Evolutionary conservation across 2,329 filamentous ascomycete species (phyloP), one percentile per base, ranked within the genome.

Genomic region (Phialophora chinensis): DNA sequence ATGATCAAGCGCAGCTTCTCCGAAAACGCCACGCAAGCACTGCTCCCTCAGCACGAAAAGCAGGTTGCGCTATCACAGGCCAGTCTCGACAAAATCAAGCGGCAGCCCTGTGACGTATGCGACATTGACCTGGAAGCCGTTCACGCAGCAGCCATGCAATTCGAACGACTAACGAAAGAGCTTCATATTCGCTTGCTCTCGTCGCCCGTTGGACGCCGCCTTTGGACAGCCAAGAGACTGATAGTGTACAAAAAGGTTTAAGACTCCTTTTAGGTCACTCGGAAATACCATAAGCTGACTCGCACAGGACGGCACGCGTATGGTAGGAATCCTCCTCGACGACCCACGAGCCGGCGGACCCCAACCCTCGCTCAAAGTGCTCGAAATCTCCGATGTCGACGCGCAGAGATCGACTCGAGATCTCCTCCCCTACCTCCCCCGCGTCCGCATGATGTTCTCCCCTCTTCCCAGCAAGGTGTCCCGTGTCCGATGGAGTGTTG

Each of bases 1-100:
- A 99, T 99, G 95, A 99, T 99, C 83, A 99, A 99, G 85, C 90
- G 95, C 71, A 97, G 93, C 77, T 99, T 99, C 83, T 97, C 94
- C 60, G 95, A 99, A 78, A 95, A 99, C 79, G 94, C 94, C 27
- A 98, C 94, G 0, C 95, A 99, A 76, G 93, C 96, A 69, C 81
- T 98, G 12, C 83, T 98, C 1, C 95, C 95, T 0, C 93, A 98
- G 78, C 94, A 98, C 73, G 93, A 99, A 79, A 96, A 96, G 78
- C 91, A 93, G 65, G 92, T 99, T 68, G 93, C 94, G 76, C 73
- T 97, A 2, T 96, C 93, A 0, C 93, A 99, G 77, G 93, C 92
- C 3, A 94, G 96, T 79, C 80, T 99, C 63, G 92, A 89, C 62
- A 96, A 94, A 79, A 87, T 98, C 75, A 96, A 94, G 78, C 86